Evolutionary conservation across 371 early-diverging fungal genomes (phyloP), one percentile per base, ranked within the genome.

Genomic region (Apophysomyces trapeziformis): DNA sequence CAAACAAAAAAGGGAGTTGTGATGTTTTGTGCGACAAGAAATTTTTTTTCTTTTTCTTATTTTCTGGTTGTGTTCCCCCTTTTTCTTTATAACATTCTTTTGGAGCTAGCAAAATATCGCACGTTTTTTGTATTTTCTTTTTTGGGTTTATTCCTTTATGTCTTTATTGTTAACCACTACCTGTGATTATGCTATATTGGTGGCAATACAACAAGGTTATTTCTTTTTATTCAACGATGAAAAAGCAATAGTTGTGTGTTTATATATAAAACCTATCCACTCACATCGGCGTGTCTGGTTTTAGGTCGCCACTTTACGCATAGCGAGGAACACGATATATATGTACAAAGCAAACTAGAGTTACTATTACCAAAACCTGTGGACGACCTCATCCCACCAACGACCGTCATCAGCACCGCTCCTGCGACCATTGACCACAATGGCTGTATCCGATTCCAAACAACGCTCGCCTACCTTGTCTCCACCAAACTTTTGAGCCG

Each of bases 131-230:
- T 47, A 41, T 59, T 60, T 56, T 14, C 36, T 58, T 5, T 61
- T 47, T 56, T 50, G 50, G 13, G n/a, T 60, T 44, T 44, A 60
- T 60, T 45, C 6, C 13, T 61, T 61, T n/a, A 79, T 79, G 79
- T 79, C 79, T 66, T 63, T 82, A 66, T 59, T 82, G 65, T 63
- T 82, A 35, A 82, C 82, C 65, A 75, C 72, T 71, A 77, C 79
- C 35, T 82, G 82, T 68, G 79, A 82, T 58, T 82, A 82, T 74
- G 82, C 79, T 47, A 67, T 82, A 32, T 68, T 82, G 56, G 74
- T 82, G 32, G 73, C 73, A 18, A 68, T 82, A 36, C 77, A 82
- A 61, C 70, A 79, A 82, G 82, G 82, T 82, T 66, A 44, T 54
- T 66, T 47, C 35, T 9, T 26, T 26, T 26, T 26, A 26, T 26